Evolutionary conservation across 257 asterid species (phyloP), one percentile per base, ranked within the genome.

Genomic region (Lithospermum erythrorhizon): DNA sequence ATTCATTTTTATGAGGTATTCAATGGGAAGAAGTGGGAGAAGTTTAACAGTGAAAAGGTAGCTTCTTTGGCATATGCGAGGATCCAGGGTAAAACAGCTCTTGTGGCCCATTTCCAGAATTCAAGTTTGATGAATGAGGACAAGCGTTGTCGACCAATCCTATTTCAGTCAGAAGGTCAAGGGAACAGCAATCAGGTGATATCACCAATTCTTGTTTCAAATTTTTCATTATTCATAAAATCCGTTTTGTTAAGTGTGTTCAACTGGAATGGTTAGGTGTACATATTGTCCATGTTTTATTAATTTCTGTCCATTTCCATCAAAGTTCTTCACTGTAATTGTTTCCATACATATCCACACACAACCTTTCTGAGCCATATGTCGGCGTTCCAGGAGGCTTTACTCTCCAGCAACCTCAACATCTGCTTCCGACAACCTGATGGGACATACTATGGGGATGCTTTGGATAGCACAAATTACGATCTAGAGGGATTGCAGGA

Each of bases 81-180:
- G 65, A 90, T 90, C 67, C 98, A 90, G 66, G 96, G 98, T 51
- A 91, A 86, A 64, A 66, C 70, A 21, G 95, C 96, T 32, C 76
- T 91, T 6, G 72, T 91, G 65, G 83, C 94, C 0, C 98, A 91
- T 73, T 91, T 91, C 70, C 95, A 91, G 84, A 88, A 91, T 74
- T 91, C 98, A 63, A 88, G 95, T 79, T 74, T 91, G 70, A 91
- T 91, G 96, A 91, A 88, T 23, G 98, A 91, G 77, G 98, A 91
- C 77, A 88, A 82, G 73, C 73, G 90, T 21, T 91, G 98, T 68
- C 79, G 98, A 7, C 98, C 98, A 16, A 91, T 91, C 57, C 68
- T 91, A 22, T 84, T 91, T 77, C 94, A 61, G 58, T 82, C 88
- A 14, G 97, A 88, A 77, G 94, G 95, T 55, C 95, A 79, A 71